These are phyloP conservation scores for Gynochthodes officinalis DNA, from an alignment of 257 asterid species.

Conservation along the genomic window DNA sequence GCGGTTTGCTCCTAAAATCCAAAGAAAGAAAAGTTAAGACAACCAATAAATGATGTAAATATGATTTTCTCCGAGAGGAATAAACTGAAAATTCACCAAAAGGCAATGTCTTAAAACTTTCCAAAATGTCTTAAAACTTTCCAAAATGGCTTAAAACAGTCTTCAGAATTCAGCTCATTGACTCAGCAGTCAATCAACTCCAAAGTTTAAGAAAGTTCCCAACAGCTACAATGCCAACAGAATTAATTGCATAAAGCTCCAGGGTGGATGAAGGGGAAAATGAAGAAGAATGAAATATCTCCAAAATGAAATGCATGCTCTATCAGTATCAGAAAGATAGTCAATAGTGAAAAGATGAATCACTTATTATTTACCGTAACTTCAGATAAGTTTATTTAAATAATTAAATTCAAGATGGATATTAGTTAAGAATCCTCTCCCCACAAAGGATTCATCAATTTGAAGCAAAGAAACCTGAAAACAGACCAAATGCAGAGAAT, in stretches of 20 bases:
- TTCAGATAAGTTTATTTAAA: background rate
- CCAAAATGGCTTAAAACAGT: background rate
- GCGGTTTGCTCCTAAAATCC: slow-evolving; percentile 63
- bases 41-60: background rate
- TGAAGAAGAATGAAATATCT: background rate
- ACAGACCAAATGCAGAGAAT: background rate
- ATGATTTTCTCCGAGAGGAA: background rate
- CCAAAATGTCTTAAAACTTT: background rate
- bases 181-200: background rate
- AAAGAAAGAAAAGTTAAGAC: slow-evolving; percentile 10
- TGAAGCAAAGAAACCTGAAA: background rate
- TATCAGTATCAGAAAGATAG: background rate
- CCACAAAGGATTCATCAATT: background rate
- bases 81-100: background rate
- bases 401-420: background rate
- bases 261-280: background rate
- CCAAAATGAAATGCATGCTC: background rate
- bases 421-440: background rate
- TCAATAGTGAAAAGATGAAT: background rate
- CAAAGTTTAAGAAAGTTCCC: background rate
- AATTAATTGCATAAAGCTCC: background rate
- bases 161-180: background rate
- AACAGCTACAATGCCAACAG: background rate
- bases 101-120: background rate
- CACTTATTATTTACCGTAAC: background rate